Evolutionary conservation across 2,329 filamentous ascomycete genomes (phyloP).

Genomic region (Penicillium frequentans): DNA sequence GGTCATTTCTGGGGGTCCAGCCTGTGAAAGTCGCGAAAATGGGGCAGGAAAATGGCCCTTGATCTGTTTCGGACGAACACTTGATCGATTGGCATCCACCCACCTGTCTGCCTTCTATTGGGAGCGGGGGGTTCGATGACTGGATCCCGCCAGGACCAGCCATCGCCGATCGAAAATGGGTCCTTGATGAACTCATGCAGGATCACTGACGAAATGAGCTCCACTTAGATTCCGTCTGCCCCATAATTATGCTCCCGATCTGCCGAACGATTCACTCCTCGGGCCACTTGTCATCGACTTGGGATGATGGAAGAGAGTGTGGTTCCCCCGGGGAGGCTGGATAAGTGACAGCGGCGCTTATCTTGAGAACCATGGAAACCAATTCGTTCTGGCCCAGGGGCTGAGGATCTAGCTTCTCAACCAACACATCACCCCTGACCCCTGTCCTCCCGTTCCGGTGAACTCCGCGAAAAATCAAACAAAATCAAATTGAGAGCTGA

Average conservation of each 20-base stretch:
- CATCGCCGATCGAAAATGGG: constrained; percentile 9
- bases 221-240: constrained; percentile 7
- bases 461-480: constrained; percentile 5
- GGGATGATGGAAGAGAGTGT: background rate
- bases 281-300: background rate
- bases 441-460: constrained; percentile 4
- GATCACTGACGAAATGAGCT: constrained; percentile 13
- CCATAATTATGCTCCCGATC: constrained; percentile 5
- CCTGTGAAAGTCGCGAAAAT: background rate
- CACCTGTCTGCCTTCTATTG: background rate
- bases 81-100: constrained; percentile 12
- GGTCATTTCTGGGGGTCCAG: background rate
- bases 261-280: constrained; percentile 4
- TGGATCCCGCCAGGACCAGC: background rate
- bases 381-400: background rate
- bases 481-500: background rate
- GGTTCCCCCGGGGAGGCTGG: background rate
- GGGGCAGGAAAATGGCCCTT: constrained; percentile 2
- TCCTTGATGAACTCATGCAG: constrained; percentile 9
- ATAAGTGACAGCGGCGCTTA: background rate
- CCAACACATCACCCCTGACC: background rate
- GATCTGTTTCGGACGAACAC: constrained; percentile 8
- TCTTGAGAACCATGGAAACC: background rate
- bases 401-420: background rate
- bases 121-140: constrained; percentile 4